Evolutionary conservation across 2,329 filamentous ascomycete genomes (phyloP).

Genomic region (Aspergillus clavatus): DNA sequence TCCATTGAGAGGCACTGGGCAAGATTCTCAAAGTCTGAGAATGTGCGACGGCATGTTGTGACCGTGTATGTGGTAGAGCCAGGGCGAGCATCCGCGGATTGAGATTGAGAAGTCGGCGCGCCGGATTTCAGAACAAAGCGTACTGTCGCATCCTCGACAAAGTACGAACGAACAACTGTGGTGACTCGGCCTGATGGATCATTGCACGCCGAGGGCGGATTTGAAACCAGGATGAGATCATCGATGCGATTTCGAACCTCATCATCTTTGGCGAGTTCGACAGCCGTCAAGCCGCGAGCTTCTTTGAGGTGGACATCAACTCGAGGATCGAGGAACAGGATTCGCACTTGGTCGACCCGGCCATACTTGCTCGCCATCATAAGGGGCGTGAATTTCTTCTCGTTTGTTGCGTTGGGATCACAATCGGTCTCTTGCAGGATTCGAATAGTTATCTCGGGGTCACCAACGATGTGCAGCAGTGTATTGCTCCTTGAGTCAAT

Average conservation of each 20-base stretch:
- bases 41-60: constrained; percentile 83
- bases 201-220: constrained; percentile 47
- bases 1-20: constrained; percentile 78
- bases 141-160: constrained; percentile 93
- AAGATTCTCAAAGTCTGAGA: constrained; percentile 87
- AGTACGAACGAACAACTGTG: constrained; percentile 89
- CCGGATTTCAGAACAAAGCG: constrained; percentile 92
- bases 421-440: constrained; percentile 82
- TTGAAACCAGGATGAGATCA: constrained; percentile 79
- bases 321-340: constrained; percentile 78
- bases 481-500: constrained; percentile 92
- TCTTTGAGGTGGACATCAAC: constrained; percentile 84
- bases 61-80: constrained; percentile 74
- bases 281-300: constrained; percentile 80
- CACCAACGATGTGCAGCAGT: constrained; percentile 89
- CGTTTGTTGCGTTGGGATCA: constrained; percentile 93
- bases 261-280: constrained; percentile 95
- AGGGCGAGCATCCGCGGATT: constrained; percentile 33
- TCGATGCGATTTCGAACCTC: constrained; percentile 96
- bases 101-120: constrained; percentile 54
- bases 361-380: constrained; percentile 99
- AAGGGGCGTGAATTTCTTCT: constrained; percentile 87
- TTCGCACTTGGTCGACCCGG: constrained; percentile 84
- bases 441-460: constrained; percentile 67
- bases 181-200: constrained; percentile 77